Evolutionary conservation across 371 early-diverging fungal genomes (phyloP), one percentile per base, ranked within the genome.

Genomic region (Lichtheimia hyalospora): DNA sequence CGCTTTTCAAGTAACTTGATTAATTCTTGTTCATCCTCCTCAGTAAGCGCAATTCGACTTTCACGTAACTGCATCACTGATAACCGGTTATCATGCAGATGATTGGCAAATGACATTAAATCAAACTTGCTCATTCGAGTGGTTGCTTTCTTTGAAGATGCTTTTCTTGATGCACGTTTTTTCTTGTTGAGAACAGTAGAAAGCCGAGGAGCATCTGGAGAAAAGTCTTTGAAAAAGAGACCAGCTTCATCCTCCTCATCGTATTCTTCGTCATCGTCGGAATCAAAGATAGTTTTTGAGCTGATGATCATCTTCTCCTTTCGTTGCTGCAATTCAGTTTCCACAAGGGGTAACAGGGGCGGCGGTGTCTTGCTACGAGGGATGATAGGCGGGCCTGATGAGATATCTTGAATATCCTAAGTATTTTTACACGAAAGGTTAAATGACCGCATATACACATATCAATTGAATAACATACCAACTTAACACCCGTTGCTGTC

Each of bases 21-120:
- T 2, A 79, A 51, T 48, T 79, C 76, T 21, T 54, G 46, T 49
- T 79, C 80, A 52, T 79, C 80, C 15, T 74, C 74, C 54, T 76
- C 71, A 5, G 76, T 76, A 61, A 74, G 60, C 13, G 65, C 44
- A 39, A 76, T 68, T 7, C 57, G 58, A 28, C 71, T 74, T 18
- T 75, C 58, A 23, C 73, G 70, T 16, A 68, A 58, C 50, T 75
- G 76, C 15, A 79, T 63, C 16, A 79, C 66, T 0, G 79, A 79
- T 18, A 75, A 50, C 1, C 79, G 68, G 52, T 79, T 62, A 21
- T 71, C 71, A 55, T 79, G 76, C 20, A 79, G 58, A 55, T 79
- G 76, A 20, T 63, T 58, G 18, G 79, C 79, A 60, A 79, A 75
- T 2, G 69, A 65, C 16, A 69, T 63, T 8, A 79, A 54, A 56